Percentiles rank a stretch among this genome's conserved stretches.
Evolutionary conservation across 345 rosid genomes (phyloP).

Genomic region (Lepidium africanum): DNA sequence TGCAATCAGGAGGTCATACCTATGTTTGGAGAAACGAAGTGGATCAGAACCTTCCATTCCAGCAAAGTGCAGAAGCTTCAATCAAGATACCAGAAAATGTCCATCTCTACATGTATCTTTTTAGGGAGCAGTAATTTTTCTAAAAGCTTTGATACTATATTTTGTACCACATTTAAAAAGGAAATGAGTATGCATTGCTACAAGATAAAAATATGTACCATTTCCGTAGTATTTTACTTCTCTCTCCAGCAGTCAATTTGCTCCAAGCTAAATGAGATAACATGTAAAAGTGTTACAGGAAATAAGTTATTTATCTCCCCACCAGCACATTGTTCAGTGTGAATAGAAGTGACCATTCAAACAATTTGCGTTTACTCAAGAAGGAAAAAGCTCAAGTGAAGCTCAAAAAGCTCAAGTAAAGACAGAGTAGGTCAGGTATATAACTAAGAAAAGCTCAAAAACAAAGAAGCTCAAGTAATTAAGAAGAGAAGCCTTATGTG

Average conservation of each 20-base stretch:
- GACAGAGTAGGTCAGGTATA: background rate
- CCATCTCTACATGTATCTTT: background rate
- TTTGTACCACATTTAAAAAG: background rate
- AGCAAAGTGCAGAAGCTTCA: constrained; percentile 2
- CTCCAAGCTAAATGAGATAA: constrained; percentile 70
- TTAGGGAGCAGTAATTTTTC: background rate
- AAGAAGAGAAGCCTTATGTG: background rate
- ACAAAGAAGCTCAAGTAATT: background rate
- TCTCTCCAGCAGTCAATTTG: constrained; percentile 67
- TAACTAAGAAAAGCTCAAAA: background rate
- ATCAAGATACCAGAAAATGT: background rate
- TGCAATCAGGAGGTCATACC: constrained; percentile 75
- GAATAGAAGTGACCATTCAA: background rate
- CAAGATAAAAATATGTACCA: constrained; percentile 44
- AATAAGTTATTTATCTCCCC: background rate
- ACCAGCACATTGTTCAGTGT: background rate
- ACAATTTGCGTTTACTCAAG: background rate
- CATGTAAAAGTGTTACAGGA: background rate
- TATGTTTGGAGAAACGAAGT: constrained; percentile 24
- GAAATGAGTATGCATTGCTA: background rate
- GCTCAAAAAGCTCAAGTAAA: background rate
- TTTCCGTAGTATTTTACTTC: constrained; percentile 68
- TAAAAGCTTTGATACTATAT: background rate
- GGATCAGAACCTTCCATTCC: constrained; percentile 6
- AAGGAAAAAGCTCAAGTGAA: too few species aligned